Evolutionary conservation across 2,329 filamentous ascomycete genomes (phyloP), one percentile per base, ranked within the genome.

Genomic region (Trichophyton verrucosum): DNA sequence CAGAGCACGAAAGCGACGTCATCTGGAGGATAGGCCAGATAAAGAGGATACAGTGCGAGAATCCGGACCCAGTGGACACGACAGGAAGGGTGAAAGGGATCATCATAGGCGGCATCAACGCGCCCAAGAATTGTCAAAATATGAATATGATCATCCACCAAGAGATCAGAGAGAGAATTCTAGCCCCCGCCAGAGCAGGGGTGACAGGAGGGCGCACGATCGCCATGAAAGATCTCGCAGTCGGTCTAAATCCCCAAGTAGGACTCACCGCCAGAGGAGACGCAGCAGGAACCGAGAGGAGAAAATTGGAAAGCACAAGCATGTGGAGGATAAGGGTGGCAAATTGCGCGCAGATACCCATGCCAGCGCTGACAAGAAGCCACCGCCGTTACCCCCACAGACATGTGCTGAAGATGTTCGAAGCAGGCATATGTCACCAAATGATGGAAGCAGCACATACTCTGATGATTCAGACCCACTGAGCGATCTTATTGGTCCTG

Each of bases 401-500:
- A 49, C 5, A 27, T 27, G 11, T 49, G 20, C 20, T 3, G 49
- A 55, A 36, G 49, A 55, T 5, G 33, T 3, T 17, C 13, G 9
- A 36, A 20, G 13, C 11, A 33, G 15, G 49, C 15, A 5, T 55
- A 27, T 33, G 15, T 17, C 27, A 17, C 49, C 24, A n/a, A 20
- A 3, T n/a, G 24, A 20, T 15, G 24, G 4, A 13, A 30, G 47
- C 22, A 63, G 57, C 46, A 27, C 46, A 27, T 49, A 49, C 22
- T 61, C 61, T 44, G 61, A 70, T 36, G 73, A 74, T 44, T 91
- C 88, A 0, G 89, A 95, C 69, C 86, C 88, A 0, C 75, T 91
- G 2, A 86, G 91, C 61, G 83, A 86, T 2, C 76, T 92, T 20
- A 85, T 96, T 38, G 91, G 91, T 0, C 90, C 90, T 20, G 73